Conservation (phyloP, 768 basidiomycete species). For the Mycena albidolilacea region DNA sequence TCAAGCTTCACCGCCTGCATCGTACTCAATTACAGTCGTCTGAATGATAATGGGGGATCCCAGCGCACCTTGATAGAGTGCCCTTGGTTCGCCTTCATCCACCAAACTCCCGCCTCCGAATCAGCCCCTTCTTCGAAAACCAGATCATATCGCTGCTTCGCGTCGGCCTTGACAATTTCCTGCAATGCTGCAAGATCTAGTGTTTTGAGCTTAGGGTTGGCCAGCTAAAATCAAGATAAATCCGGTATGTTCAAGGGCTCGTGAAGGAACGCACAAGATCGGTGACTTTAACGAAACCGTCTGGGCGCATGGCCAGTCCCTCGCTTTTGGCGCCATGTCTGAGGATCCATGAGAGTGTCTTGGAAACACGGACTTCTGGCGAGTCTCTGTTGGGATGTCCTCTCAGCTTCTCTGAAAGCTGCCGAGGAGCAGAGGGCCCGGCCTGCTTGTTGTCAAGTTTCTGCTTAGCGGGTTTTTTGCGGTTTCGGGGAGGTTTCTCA, state of each 20-base stretch:
- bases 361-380: constrained; percentile 81
- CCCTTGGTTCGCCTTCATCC: constrained; percentile 93
- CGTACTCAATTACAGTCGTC: not conserved
- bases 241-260: constrained; percentile 1
- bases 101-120: constrained; percentile 63
- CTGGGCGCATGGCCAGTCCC: constrained; percentile 80
- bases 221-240: constrained; percentile 63
- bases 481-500: constrained; percentile 21
- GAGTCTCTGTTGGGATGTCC: constrained; percentile 72
- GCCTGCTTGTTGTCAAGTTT: constrained; percentile 22
- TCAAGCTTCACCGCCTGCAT: constrained; percentile 78
- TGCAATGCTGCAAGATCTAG: constrained; percentile 70
- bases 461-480: constrained; percentile 33
- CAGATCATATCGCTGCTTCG: constrained; percentile 77
- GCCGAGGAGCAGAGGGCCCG: constrained; percentile 20
- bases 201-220: constrained; percentile 75
- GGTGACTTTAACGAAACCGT: constrained; percentile 87
- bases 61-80: constrained; percentile 82
- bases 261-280: constrained; percentile 78
- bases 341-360: constrained; percentile 92
- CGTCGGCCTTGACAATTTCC: constrained; percentile 76
- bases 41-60: not conserved
- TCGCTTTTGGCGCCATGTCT: constrained; percentile 90
- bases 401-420: constrained; percentile 59
- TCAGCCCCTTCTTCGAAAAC: constrained; percentile 62